Conservation (phyloP, 192 early-diverging fungal genomes). For the Coemansia pectinata region DNA sequence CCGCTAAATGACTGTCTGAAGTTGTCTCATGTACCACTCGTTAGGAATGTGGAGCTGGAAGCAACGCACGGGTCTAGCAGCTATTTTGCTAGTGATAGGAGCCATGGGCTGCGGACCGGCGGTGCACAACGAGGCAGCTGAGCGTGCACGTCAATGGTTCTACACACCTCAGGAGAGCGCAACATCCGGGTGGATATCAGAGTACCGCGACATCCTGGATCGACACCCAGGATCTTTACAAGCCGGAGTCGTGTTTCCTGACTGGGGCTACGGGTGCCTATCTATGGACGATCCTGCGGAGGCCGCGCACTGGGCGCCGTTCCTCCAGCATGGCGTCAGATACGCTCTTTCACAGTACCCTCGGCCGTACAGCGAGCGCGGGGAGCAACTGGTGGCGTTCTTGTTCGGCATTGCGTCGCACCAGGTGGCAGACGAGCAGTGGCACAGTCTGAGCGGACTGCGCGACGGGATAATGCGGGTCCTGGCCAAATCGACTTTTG, state of each 20-base stretch:
- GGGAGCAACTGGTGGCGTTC: constrained; percentile 44
- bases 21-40: background rate
- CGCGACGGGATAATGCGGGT: constrained; percentile 47
- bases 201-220: constrained; percentile 34
- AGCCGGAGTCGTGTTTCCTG: constrained; percentile 49
- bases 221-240: constrained; percentile 37
- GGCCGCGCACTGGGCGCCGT: constrained; percentile 55
- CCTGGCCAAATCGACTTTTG: constrained; percentile 46
- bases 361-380: constrained; percentile 18
- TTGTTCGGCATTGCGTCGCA: constrained; percentile 53
- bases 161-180: background rate
- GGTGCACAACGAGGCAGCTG: constrained; percentile 55
- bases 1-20: background rate
- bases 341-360: constrained; percentile 23
- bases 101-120: constrained; percentile 43
- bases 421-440: constrained; percentile 54
- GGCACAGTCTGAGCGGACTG: constrained; percentile 50
- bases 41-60: background rate
- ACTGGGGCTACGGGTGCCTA: constrained; percentile 58
- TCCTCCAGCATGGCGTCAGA: constrained; percentile 32
- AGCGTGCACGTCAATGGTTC: constrained; percentile 54
- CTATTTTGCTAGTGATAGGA: background rate
- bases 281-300: constrained; percentile 51
- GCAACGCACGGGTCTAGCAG: background rate
- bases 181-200: background rate